Base-by-base conservation (phyloP, 176 grass and related monocot genomes). In the Paspalum vaginatum region DNA sequence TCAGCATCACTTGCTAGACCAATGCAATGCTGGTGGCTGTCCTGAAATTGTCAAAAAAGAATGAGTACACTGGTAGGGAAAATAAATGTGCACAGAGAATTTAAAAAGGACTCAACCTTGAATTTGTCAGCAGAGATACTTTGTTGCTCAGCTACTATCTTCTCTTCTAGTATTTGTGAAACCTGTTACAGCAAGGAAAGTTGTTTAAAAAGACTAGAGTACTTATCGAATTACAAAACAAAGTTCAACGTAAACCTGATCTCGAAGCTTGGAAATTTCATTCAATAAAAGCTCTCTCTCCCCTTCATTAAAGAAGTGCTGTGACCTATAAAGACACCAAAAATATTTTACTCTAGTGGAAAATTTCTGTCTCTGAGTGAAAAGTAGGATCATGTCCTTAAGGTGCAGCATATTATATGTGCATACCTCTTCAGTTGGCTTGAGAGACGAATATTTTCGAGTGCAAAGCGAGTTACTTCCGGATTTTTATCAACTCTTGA, bases 381-480 rank as follows among this genome's bases (percentile, higher is more conserved):
- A 44, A 42, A 67, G 17, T 68, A 68, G 20, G n/a, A 69, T 47
- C 43, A 47, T 15, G n/a, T 14, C 12, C n/a, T 26, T 69, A 68
- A 25, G 45, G 21, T 44, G 66, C 22, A 69, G 6, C 24, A 60
- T 37, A 18, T 17, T 53, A 50, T 71, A 61, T 61, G 50, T 74
- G 57, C 40, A 70, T 95, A 98, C 96, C 56, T 93, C 65, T 89
- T 89, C 49, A 98, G 74, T 87, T 98, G 90, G 48, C 84, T 94
- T 70, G 89, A 91, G 7, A 98, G 86, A 78, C 96, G 93, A 61
- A 98, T 95, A 72, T 98, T 98, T 81, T 98, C 96, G 48, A 98
- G 84, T 49, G 96, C 96, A 91, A 98, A 98, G 65, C 92, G 88
- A 67, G 86, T 98, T 73, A 98, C 88, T 98, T 98, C 96, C 32